These are phyloP conservation scores for Euphorbia corollata DNA, from an alignment of 441 rosid species.

Conservation along the genomic window DNA sequence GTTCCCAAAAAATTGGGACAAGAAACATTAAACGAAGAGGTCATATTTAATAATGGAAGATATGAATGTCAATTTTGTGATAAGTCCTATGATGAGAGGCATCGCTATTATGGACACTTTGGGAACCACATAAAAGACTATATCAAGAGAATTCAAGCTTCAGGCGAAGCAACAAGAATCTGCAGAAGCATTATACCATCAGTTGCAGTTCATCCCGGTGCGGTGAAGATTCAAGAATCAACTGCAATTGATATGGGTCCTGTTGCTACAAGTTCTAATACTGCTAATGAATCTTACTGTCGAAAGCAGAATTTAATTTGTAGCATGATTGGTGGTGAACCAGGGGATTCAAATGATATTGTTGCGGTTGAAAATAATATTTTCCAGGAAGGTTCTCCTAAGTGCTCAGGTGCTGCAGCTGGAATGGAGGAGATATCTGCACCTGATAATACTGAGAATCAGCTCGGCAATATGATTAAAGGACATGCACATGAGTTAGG, in stretches of 20 bases:
- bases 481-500: constrained; percentile 19
- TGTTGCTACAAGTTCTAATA: constrained; percentile 15
- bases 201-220: constrained; percentile 12
- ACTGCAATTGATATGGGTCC: constrained; percentile 19
- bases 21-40: constrained; percentile 53
- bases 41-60: constrained; percentile 52
- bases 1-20: constrained; percentile 45
- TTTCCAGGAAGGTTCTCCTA: too few relatives aligned
- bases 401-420: neutral
- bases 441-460: constrained; percentile 16
- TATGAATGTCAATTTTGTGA: constrained; percentile 64
- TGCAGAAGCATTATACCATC: constrained; percentile 20
- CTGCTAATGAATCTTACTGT: constrained; percentile 11
- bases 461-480: constrained; percentile 16
- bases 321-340: constrained; percentile 17
- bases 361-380: neutral
- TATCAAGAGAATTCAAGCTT: constrained; percentile 46
- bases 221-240: constrained; percentile 17
- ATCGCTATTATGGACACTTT: constrained; percentile 56
- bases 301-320: constrained; percentile 20
- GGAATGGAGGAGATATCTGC: constrained; percentile 10
- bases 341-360: constrained; percentile 20
- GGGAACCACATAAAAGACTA: constrained; percentile 65
- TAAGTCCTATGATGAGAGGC: constrained; percentile 49
- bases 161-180: constrained; percentile 16